These are phyloP conservation scores for Trichopus zeylanicus DNA, from an alignment of 116 monocot genomes.

Conservation along the genomic window DNA sequence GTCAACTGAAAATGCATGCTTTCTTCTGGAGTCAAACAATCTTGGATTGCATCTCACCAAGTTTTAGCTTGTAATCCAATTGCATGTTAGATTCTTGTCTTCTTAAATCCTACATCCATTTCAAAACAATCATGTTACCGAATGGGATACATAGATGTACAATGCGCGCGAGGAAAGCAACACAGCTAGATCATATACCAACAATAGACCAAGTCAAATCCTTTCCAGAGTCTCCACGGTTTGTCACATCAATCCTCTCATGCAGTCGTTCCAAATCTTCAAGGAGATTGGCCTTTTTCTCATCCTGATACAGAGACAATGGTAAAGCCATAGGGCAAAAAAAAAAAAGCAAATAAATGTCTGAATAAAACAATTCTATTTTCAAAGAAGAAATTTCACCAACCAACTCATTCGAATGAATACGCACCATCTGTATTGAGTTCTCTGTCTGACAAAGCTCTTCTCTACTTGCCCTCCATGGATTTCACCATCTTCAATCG, in stretches of 20 bases:
- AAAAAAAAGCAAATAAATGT: too few relatives aligned
- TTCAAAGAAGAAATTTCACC: not conserved
- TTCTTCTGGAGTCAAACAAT: slow-evolving; percentile 9
- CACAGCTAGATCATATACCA: slow-evolving; percentile 1
- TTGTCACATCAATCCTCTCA: not conserved
- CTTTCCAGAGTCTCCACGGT: not conserved
- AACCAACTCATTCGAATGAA: slow-evolving; percentile 6
- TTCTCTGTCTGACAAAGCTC: too few relatives aligned
- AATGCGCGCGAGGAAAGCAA: not conserved
- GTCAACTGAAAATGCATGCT: not conserved
- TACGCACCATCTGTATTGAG: slow-evolving; percentile 1
- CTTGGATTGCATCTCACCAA: not conserved
- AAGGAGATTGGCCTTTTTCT: slow-evolving; percentile 2
- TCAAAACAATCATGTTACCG: not conserved
- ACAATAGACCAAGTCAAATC: slow-evolving; percentile 3
- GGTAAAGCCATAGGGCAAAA: too few relatives aligned
- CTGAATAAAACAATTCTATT: not conserved
- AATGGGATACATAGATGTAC: not conserved
- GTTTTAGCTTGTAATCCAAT: not conserved
- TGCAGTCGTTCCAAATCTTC: not conserved
- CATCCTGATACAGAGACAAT: slow-evolving; percentile 8
- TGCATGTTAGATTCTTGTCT: slow-evolving; percentile 9
- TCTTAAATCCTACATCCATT: slow-evolving; percentile 17
- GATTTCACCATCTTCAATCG: too few relatives aligned
- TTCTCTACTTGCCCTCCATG: too few relatives aligned